Evolutionary conservation across 495 filamentous ascomycete genomes (phyloP), one percentile per base, ranked within the genome.

Genomic region (Penicillium coprophilum): DNA sequence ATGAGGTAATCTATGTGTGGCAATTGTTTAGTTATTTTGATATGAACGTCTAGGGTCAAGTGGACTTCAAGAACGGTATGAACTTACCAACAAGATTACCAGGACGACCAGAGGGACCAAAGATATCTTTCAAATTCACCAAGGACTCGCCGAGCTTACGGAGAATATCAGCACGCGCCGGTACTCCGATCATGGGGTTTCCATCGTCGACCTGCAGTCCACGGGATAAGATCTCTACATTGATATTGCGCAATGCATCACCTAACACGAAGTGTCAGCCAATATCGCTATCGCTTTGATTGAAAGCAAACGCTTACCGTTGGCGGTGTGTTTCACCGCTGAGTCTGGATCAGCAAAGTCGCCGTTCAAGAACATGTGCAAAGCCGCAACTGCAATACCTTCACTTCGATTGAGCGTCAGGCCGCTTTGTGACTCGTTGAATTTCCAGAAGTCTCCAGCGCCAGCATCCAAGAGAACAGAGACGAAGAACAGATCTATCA

Each of bases 381-480:
- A 59, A 46, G 78, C 78, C 2, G 82, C 81, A 4, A 85, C 82
- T 1, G 82, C 82, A 39, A 85, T 81, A 12, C 82, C 82, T 54
- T 85, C 82, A 55, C 81, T 84, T n/a, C 82, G 67, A 6, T 67
- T 73, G 50, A 79, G 82, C 1, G 71, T 54, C 32, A 71, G 64
- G 15, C 74, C 79, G 7, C 74, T 78, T 32, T 70, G 72, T 8
- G 80, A 78, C 61, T 82, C 82, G 1, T 68, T 73, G 55, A 80
- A 85, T 4, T 69, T 68, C 91, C 91, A 96, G 24, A 76, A 72
- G 13, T 87, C 88, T 23, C 91, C 91, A 1, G 91, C 90, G 4
- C 91, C 91, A 4, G 91, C 91, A 69, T 96, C 91, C 6, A 96
- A 82, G 41, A 96, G 77, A 15, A 96, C 91, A n/a, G 91, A 92